These are phyloP conservation scores for Drosera spatulata DNA, from an alignment of 179 eudicot species.

Conservation along the genomic window DNA sequence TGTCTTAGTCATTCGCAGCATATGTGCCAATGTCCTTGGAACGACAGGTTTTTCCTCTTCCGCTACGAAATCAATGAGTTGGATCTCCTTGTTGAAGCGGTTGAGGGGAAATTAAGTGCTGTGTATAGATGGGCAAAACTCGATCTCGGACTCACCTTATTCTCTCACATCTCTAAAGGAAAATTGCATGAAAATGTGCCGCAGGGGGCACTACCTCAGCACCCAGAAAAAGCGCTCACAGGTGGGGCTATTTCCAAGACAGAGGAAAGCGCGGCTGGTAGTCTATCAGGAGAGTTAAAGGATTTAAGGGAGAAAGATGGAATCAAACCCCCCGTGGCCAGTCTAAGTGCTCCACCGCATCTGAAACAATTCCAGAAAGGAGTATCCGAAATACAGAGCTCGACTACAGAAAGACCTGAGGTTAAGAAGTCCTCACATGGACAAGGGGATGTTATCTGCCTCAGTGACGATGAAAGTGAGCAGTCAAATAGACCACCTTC, in stretches of 20 bases:
- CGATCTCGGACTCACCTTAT: conserved; percentile 47
- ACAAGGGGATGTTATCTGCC: conserved; percentile 48
- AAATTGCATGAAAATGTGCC: conserved; percentile 21
- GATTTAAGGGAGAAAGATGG: conserved; percentile 19
- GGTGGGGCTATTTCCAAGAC: conserved; percentile 18
- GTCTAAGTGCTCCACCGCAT: conserved; percentile 10
- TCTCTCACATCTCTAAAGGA: conserved; percentile 54
- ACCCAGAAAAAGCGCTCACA: conserved; percentile 15
- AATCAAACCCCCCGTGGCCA: conserved; percentile 7
- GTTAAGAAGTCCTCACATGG: conserved; percentile 23
- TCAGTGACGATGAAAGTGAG: conserved; percentile 82
- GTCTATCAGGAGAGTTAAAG: conserved; percentile 18
- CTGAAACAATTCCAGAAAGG: conserved; percentile 15
- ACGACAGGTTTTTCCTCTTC: conserved; percentile 31
- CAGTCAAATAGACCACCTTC: conserved; percentile 21
- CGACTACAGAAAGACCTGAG: conserved; percentile 17
- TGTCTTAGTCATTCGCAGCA: conserved; percentile 61
- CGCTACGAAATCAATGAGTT: conserved; percentile 47
- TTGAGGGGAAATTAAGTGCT: conserved; percentile 57
- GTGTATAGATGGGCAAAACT: conserved; percentile 40
- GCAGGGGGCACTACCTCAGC: conserved; percentile 18
- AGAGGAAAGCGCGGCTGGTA: conserved; percentile 15
- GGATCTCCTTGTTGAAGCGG: conserved; percentile 46
- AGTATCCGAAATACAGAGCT: conserved; percentile 9
- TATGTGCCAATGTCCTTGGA: conserved; percentile 65